Percentiles rank a stretch among this genome's conserved stretches.
Conservation (phyloP, 2,329 filamentous ascomycete species). For the Dothiorella sarmentorum region DNA sequence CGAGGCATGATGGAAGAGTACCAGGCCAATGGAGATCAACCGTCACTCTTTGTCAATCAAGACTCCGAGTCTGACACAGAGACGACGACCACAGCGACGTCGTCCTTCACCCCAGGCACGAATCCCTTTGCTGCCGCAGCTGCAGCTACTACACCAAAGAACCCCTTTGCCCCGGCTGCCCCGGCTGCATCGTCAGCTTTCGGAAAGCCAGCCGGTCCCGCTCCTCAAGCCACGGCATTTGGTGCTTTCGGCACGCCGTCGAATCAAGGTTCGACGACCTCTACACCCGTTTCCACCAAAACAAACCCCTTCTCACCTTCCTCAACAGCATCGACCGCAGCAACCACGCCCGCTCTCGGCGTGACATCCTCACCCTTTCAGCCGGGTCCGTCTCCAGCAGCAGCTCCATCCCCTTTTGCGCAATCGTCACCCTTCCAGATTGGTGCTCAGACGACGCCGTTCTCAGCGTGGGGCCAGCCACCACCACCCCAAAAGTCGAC, state of each 20-base stretch:
- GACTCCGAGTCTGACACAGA: constrained; percentile 31
- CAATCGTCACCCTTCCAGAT: not conserved
- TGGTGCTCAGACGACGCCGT: not conserved
- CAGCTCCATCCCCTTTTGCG: not conserved
- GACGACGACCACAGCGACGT: not conserved
- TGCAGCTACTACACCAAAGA: not conserved
- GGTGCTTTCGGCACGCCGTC: not conserved
- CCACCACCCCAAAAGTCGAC: not conserved
- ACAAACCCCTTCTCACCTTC: not conserved
- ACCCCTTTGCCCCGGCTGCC: not conserved
- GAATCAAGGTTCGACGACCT: not conserved
- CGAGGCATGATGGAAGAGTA: constrained; percentile 47
- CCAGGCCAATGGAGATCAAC: constrained; percentile 29
- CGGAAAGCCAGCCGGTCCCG: constrained; percentile 1
- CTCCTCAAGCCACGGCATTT: not conserved
- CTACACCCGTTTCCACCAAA: not conserved
- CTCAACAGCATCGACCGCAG: not conserved
- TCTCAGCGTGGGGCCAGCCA: not conserved
- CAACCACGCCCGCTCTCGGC: not conserved
- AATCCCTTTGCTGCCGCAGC: constrained; percentile 5
- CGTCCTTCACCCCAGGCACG: not conserved
- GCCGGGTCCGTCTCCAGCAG: not conserved
- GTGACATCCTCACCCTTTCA: constrained; percentile 1
- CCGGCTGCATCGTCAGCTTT: not conserved
- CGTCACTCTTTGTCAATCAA: constrained; percentile 29